Base-by-base conservation (phyloP, 2,329 filamentous ascomycete species). In the Colletotrichum sidae region DNA sequence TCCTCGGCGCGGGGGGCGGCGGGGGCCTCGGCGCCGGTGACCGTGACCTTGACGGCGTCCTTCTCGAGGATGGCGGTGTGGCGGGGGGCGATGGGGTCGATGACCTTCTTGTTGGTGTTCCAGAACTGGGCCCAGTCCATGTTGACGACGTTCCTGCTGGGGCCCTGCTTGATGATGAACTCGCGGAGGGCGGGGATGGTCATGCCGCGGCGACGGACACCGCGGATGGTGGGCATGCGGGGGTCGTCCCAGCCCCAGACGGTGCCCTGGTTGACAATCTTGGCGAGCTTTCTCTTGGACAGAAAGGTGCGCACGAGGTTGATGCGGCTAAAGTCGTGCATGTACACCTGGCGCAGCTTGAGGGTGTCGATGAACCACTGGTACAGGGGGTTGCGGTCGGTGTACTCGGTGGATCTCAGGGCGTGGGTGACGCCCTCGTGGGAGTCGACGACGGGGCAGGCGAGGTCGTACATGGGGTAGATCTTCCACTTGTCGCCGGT, bases 231-330 rank as follows among this genome's bases (percentile, higher is more conserved):
- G 8, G 92, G 92, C 91, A 96, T 93, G 55, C 92, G 89, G 25
- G 92, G 92, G 75, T 95, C 92, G 70, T 96, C 92, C 92, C 92
- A 96, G 69, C 92, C 92, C 85, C 88, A 91, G 50, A 96, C 92
- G 63, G 86, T 86, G 64, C 90, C 91, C 35, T 87, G 83, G 55
- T 94, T 91, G 54, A 96, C 92, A 34, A 96, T 86, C 82, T 93
- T 93, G 66, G 92, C 92, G 42, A 96, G 86, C 82, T 96, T 96
- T 65, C 92, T 89, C 84, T 96, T 96, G 56, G 92, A 95, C 15
- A 96, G 82, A 77, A 95, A 90, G 1, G 92, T 95, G 72, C 86
- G 85, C 78, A 94, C 87, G 73, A 96, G 95, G 85, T 94, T 94
- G 81, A 96, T 89, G 70, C 92, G 87, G 12, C 91, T 86, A 77